Base-by-base conservation (phyloP, 352 stramenopile genomes). In the Globisporangium nunn region DNA sequence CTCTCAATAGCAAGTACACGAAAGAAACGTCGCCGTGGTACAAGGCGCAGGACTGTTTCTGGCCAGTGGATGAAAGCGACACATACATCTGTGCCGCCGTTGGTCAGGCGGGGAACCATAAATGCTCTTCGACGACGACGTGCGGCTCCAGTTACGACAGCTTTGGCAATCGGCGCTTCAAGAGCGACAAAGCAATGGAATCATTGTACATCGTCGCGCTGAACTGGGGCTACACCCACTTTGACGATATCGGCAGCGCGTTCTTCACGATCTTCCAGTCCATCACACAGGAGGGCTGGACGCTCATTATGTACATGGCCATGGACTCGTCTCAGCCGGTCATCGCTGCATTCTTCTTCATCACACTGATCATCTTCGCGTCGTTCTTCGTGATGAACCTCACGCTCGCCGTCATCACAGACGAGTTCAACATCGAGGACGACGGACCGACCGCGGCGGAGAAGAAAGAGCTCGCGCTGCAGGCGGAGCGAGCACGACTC, bases 381-480 rank as follows among this genome's bases (percentile, higher is more conserved):
- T 89, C 85, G 0, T 97, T 96, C 57, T 97, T 98, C 61, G 72
- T 97, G n/a, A 89, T 98, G 67, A 97, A 98, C 59, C 66, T 98
- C 29, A 88, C 85, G 7, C 75, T 98, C 17, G 91, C 91, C 8
- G 92, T 98, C 51, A 92, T 98, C 64, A 93, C 81, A 17, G 83
- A 96, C 18, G 83, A 95, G 39, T 97, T 96, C 55, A 87, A 85
- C 33, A 67, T 91, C 12, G 81, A 91, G 37, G 78, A 88, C 44
- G 70, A 64, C 7, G 62, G 63, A 4, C 57, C 52, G 6, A 68
- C 61, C 2, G 52, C 59, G 1, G 54, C 67, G 2, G 66, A 83
- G 6, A 78, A 80, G 35, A 70, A 68, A 44, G 58, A 66, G n/a
- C 56, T 75, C 31, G 59, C 71, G 40, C 17, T 74, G 7, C 66